Evolutionary conservation across 129 eudicot genomes (phyloP), one percentile per base, ranked within the genome.

Genomic region (Pittosporum tobira): DNA sequence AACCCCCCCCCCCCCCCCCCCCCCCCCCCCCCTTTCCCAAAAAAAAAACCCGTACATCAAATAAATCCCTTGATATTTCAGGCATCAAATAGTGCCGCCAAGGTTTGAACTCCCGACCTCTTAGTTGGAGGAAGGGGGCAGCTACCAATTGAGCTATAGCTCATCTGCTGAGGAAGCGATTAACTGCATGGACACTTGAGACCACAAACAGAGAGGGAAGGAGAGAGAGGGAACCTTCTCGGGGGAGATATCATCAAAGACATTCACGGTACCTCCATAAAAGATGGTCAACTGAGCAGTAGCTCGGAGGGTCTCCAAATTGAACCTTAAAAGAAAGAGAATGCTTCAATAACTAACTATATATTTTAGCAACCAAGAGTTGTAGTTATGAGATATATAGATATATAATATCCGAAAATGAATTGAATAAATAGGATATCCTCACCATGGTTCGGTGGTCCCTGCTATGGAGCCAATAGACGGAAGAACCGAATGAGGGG

Each of bases 171-270:
- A n/a, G n/a, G n/a, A n/a, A n/a, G n/a, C n/a, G n/a, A n/a, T n/a
- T n/a, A n/a, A n/a, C n/a, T n/a, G n/a, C n/a, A n/a, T n/a, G n/a
- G n/a, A n/a, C n/a, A n/a, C n/a, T n/a, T n/a, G n/a, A n/a, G n/a
- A n/a, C n/a, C n/a, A n/a, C n/a, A n/a, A n/a, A n/a, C n/a, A n/a
- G n/a, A n/a, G n/a, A n/a, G n/a, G n/a, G n/a, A n/a, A n/a, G n/a
- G n/a, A n/a, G n/a, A n/a, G n/a, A n/a, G n/a, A n/a, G n/a, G n/a
- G 71, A 18, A 82, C 95, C 95, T 82, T 82, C 68, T 82, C 80
- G 37, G 84, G 95, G 37, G 95, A 75, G 74, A 86, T 66, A 57
- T 18, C 76, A 59, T 79, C 84, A 51, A 73, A 86, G 51, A 82
- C 95, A 63, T 68, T 76, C 67, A 86, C 87, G 22, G 66, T 70